These are phyloP conservation scores for Irpex rosettiformis DNA, from an alignment of 1,284 basidiomycete genomes.

Conservation along the genomic window DNA sequence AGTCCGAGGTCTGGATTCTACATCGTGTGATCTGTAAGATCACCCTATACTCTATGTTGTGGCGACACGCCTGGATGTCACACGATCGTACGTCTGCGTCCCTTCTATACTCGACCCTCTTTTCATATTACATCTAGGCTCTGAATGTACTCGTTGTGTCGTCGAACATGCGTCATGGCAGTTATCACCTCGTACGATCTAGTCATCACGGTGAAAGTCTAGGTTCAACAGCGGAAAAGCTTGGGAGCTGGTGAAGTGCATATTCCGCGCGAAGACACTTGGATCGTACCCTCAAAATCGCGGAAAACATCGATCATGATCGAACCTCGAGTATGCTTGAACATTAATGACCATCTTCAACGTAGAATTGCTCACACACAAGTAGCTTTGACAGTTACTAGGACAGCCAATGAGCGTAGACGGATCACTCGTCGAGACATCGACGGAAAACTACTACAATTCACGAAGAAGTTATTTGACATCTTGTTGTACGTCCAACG, in stretches of 20 bases:
- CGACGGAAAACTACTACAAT: neutral
- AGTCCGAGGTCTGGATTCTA: neutral
- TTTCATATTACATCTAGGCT: neutral
- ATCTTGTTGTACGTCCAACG: neutral
- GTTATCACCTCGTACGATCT: neutral
- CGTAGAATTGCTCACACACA: neutral
- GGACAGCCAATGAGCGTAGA: neutral
- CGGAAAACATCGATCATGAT: neutral
- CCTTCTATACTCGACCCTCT: neutral
- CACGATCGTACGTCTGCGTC: neutral
- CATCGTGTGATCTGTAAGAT: neutral
- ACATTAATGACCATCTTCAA: neutral
- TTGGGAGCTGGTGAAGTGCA: neutral
- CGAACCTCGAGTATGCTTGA: neutral
- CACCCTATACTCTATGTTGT: neutral
- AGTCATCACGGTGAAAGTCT: neutral
- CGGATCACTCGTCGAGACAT: neutral
- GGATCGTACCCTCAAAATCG: neutral
- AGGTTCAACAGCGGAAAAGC: neutral
- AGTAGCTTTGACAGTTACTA: neutral
- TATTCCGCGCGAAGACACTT: neutral
- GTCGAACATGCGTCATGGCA: neutral
- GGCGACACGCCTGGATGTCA: neutral
- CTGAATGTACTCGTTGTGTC: neutral
- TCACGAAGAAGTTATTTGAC: neutral